Percentiles rank a stretch among this genome's conserved stretches.
phyloP scores from a whole-genome alignment of 257 asterid species.

The Solanum appendiculatum region DNA sequence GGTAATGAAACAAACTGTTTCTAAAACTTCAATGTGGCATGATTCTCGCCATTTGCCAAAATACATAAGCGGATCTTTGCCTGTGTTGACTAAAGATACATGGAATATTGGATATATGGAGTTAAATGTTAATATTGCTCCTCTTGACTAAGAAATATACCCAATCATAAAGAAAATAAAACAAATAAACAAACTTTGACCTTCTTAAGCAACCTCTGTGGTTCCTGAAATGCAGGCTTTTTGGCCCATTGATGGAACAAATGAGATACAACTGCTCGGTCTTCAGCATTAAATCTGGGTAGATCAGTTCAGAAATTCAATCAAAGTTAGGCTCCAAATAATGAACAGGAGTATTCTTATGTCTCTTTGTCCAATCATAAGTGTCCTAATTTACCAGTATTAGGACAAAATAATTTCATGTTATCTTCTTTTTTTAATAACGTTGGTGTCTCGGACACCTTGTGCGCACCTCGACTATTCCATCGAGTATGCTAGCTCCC shows the following conservation, averaged over 20 bases:
- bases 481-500: neutral
- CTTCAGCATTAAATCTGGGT: constrained; percentile 60
- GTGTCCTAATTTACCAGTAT: neutral
- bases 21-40: neutral
- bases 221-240: constrained; percentile 89
- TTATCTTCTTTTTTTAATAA: neutral
- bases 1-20: neutral
- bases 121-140: neutral
- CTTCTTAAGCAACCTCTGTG: constrained; percentile 86
- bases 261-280: constrained; percentile 74
- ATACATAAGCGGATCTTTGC: neutral
- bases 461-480: neutral
- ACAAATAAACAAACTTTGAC: constrained; percentile 20
- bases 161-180: neutral
- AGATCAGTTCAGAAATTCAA: neutral
- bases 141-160: neutral
- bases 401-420: neutral
- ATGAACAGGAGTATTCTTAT: neutral
- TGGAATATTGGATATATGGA: neutral
- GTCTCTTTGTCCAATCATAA: neutral
- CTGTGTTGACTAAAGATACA: neutral
- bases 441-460: neutral
- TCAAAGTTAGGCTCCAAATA: neutral
- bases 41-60: neutral
- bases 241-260: constrained; percentile 94